These are phyloP conservation scores for Metarhizium brunneum DNA, from an alignment of 2,329 filamentous ascomycete genomes.

Conservation along the genomic window DNA sequence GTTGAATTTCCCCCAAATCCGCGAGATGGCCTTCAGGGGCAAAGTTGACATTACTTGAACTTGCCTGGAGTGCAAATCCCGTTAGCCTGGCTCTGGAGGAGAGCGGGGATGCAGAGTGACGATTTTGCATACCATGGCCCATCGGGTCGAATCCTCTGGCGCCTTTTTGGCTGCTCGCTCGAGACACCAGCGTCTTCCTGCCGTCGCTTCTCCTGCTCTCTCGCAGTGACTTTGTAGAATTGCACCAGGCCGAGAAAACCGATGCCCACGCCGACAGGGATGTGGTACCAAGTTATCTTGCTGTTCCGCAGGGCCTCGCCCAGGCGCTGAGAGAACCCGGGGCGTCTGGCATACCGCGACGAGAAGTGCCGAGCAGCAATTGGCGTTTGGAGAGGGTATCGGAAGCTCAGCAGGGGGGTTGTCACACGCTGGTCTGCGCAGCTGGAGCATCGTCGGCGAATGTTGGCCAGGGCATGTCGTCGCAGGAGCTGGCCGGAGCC, in stretches of 20 bases:
- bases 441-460: constrained; percentile 19
- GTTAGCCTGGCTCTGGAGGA: background rate
- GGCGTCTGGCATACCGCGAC: constrained; percentile 32
- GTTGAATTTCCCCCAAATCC: constrained; percentile 86
- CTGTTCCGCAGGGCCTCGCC: constrained; percentile 39
- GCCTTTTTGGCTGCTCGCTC: constrained; percentile 38
- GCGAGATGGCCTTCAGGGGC: constrained; percentile 81
- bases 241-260: constrained; percentile 76
- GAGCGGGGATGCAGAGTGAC: background rate
- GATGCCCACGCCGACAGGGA: constrained; percentile 78
- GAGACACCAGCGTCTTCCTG: constrained; percentile 35
- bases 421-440: constrained; percentile 11
- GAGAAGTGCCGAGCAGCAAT: constrained; percentile 21
- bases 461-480: constrained; percentile 20
- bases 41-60: constrained; percentile 91
- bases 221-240: constrained; percentile 62
- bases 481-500: constrained; percentile 24
- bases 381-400: constrained; percentile 15
- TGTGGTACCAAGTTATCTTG: constrained; percentile 78
- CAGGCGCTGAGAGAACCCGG: constrained; percentile 42
- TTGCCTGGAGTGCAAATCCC: constrained; percentile 42
- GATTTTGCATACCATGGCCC: constrained; percentile 60
- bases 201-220: constrained; percentile 42
- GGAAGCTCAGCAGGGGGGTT: constrained; percentile 8
- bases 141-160: constrained; percentile 61